These are phyloP conservation scores for Penicillium goetzii DNA, from an alignment of 495 filamentous ascomycete species.

Conservation along the genomic window DNA sequence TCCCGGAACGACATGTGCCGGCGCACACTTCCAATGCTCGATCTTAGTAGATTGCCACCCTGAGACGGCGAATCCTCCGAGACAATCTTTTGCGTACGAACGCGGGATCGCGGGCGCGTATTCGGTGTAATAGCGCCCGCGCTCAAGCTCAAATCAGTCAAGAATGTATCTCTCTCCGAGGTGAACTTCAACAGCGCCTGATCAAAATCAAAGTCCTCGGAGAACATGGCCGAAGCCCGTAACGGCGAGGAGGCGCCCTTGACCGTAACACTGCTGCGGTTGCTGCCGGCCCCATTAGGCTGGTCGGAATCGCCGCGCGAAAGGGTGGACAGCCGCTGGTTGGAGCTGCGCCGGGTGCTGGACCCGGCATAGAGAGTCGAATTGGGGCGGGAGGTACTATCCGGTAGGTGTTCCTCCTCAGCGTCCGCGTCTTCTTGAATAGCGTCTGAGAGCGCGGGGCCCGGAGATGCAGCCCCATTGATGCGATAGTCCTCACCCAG, in stretches of 20 bases:
- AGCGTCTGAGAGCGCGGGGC: slow-evolving; percentile 67
- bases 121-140: slow-evolving; percentile 78
- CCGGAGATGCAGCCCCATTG: slow-evolving; percentile 47
- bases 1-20: slow-evolving; percentile 87
- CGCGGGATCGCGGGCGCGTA: slow-evolving; percentile 70
- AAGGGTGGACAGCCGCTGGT: slow-evolving; percentile 67
- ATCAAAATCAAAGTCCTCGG: slow-evolving; percentile 85
- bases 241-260: slow-evolving; percentile 56
- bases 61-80: slow-evolving; percentile 65
- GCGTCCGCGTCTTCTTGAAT: slow-evolving; percentile 81
- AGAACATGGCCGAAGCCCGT: slow-evolving; percentile 36
- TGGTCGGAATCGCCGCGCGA: slow-evolving; percentile 58
- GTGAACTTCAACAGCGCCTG: slow-evolving; percentile 91
- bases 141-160: slow-evolving; percentile 89
- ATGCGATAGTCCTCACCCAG: slow-evolving; percentile 58
- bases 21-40: slow-evolving; percentile 74
- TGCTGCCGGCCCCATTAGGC: slow-evolving; percentile 71
- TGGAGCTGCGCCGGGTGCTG: slow-evolving; percentile 62
- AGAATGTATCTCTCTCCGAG: slow-evolving; percentile 87
- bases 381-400: slow-evolving; percentile 52
- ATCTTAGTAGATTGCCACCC: slow-evolving; percentile 50
- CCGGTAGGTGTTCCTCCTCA: slow-evolving; percentile 52
- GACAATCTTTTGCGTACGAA: slow-evolving; percentile 79
- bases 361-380: slow-evolving; percentile 50
- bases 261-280: slow-evolving; percentile 87